Conservation (phyloP, 305 asterid species). For the Coffea humblotiana region DNA sequence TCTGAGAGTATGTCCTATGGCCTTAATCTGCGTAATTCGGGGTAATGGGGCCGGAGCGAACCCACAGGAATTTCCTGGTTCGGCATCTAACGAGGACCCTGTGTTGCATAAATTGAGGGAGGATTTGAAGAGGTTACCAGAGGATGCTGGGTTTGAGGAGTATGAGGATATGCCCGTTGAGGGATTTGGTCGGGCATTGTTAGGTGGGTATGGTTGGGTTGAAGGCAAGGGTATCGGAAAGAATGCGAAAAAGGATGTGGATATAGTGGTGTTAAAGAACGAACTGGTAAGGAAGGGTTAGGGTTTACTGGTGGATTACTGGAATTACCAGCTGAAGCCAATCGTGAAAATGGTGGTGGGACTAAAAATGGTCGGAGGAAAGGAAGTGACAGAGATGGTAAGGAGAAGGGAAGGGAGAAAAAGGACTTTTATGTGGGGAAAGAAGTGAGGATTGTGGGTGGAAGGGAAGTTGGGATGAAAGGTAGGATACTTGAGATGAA, state of each 20-base stretch:
- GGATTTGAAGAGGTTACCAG: conserved; percentile 64
- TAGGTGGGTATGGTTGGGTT: conserved; percentile 75
- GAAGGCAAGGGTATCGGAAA: conserved; percentile 73
- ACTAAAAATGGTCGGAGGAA: background rate
- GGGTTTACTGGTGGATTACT: conserved; percentile 59
- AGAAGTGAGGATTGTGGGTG: conserved; percentile 62
- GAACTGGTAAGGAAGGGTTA: conserved; percentile 70
- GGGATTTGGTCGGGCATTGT: conserved; percentile 57
- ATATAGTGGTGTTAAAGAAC: conserved; percentile 45
- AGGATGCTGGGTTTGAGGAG: conserved; percentile 51
- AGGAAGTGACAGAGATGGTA: conserved; percentile 10
- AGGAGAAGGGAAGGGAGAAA: conserved; percentile 26
- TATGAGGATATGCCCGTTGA: conserved; percentile 73
- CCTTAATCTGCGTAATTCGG: conserved; percentile 55
- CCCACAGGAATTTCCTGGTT: conserved; percentile 8
- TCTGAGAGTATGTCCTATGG: conserved; percentile 53
- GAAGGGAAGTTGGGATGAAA: conserved; percentile 65
- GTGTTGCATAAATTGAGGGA: conserved; percentile 55
- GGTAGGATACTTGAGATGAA: conserved; percentile 60
- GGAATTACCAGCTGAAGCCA: background rate
- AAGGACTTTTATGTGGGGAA: conserved; percentile 44
- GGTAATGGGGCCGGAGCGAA: conserved; percentile 10
- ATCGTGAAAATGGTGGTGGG: conserved; percentile 15
- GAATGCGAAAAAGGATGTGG: conserved; percentile 68
- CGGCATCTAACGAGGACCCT: conserved; percentile 28